phyloP scores from a whole-genome alignment of 1,284 basidiomycete species.

The Tremellales sp. region DNA sequence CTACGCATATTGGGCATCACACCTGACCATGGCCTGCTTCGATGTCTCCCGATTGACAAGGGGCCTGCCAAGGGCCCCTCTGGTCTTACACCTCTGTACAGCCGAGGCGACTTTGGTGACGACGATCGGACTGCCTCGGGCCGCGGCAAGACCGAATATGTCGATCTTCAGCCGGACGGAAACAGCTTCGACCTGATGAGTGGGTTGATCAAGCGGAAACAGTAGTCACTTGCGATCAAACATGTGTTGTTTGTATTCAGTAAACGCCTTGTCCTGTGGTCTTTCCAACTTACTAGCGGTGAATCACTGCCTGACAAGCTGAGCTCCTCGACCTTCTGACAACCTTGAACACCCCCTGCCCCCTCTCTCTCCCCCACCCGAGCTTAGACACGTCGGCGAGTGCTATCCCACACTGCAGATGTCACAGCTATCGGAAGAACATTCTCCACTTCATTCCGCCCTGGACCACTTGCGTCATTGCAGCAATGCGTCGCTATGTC shows the following conservation, averaged over 20 bases:
- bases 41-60: constrained; percentile 64
- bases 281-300: too few relatives aligned
- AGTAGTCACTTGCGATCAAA: too few relatives aligned
- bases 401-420: constrained; percentile 22
- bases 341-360: too few relatives aligned
- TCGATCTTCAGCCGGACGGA: constrained; percentile 83
- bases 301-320: too few relatives aligned
- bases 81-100: constrained; percentile 42
- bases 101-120: constrained; percentile 33
- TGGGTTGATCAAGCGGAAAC: constrained; percentile 73
- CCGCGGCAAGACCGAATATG: constrained; percentile 33
- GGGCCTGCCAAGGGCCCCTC: constrained; percentile 10
- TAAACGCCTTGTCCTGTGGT: neutral
- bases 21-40: constrained; percentile 76
- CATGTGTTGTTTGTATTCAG: too few relatives aligned
- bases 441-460: neutral
- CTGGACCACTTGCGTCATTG: neutral
- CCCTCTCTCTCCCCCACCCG: constrained; percentile 11
- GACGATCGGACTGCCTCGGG: constrained; percentile 28
- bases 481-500: too few relatives aligned
- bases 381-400: constrained; percentile 38
- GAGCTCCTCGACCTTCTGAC: too few relatives aligned
- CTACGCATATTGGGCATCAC: constrained; percentile 86
- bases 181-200: constrained; percentile 96
- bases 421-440: constrained; percentile 40